Conservation (phyloP, 2,329 filamentous ascomycete species). For the Talaromyces islandicus region DNA sequence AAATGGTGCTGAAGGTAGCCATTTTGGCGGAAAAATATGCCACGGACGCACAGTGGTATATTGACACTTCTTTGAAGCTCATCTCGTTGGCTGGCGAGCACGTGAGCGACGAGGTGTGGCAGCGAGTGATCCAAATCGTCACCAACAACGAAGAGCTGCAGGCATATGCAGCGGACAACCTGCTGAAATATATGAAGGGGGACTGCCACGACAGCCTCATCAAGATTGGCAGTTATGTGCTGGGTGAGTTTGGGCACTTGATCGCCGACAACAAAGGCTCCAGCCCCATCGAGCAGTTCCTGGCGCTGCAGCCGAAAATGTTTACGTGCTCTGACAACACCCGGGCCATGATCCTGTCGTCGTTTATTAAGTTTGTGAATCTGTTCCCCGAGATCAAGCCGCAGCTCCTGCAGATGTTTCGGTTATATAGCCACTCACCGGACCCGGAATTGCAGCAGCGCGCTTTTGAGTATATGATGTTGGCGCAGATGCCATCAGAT, state of each 20-base stretch:
- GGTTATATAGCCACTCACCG: slow-evolving; percentile 85
- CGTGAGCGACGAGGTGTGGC: slow-evolving; percentile 98
- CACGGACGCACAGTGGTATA: slow-evolving; percentile 98
- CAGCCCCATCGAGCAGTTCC: slow-evolving; percentile 94
- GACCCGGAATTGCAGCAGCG: slow-evolving; percentile 94
- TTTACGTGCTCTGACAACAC: slow-evolving; percentile 82
- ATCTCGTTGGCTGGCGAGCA: slow-evolving; percentile 97
- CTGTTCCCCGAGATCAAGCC: slow-evolving; percentile 98
- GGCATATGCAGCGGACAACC: slow-evolving; percentile 90
- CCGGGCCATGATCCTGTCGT: slow-evolving; percentile 87
- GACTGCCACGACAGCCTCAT: slow-evolving; percentile 96
- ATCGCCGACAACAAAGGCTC: slow-evolving; percentile 88
- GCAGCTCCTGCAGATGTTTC: slow-evolving; percentile 84
- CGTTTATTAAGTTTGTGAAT: slow-evolving; percentile 97
- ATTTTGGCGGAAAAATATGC: slow-evolving; percentile 98
- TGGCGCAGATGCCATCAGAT: slow-evolving; percentile 81
- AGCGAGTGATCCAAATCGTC: slow-evolving; percentile 96
- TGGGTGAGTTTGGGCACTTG: slow-evolving; percentile 94
- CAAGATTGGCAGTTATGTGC: slow-evolving; percentile 93
- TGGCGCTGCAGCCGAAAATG: slow-evolving; percentile 87
- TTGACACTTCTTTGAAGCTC: slow-evolving; percentile 89
- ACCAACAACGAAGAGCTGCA: slow-evolving; percentile 99
- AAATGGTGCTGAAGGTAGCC: slow-evolving; percentile 98
- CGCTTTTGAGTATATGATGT: slow-evolving; percentile 86
- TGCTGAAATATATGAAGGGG: slow-evolving; percentile 83